Evolutionary conservation across 805 yeast genomes (phyloP).

Genomic region (Lachancea nothofagi): DNA sequence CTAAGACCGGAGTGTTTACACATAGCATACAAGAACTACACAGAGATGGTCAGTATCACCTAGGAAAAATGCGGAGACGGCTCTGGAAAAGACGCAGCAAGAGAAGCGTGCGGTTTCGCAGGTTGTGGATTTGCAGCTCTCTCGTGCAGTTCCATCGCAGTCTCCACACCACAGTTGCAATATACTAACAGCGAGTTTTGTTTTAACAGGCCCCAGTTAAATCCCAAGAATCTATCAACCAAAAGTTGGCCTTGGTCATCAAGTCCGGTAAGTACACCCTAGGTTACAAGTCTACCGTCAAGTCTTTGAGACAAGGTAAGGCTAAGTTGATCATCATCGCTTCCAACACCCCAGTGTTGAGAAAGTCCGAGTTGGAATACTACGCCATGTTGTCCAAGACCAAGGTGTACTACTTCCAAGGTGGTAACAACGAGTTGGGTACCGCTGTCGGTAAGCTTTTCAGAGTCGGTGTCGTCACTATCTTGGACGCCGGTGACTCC

Average conservation of each 20-base stretch:
- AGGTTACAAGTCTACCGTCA: slow-evolving; percentile 98
- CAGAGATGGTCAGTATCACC: slow-evolving; percentile 94
- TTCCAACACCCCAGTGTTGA: slow-evolving; percentile 98
- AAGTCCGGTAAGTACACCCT: slow-evolving; percentile 99
- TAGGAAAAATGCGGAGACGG: slow-evolving; percentile 1
- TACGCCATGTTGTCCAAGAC: slow-evolving; percentile 99
- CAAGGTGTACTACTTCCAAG: slow-evolving; percentile 95
- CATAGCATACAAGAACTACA: slow-evolving; percentile 42
- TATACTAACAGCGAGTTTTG: slow-evolving; percentile 8
- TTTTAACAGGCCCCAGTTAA: slow-evolving; percentile 80
- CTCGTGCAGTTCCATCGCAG: too few species aligned
- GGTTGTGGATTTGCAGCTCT: too few species aligned
- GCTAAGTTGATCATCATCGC: slow-evolving; percentile 97
- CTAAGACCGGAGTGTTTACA: slow-evolving; percentile 87
- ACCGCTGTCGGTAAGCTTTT: slow-evolving; percentile 99
- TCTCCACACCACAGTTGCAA: too few species aligned
- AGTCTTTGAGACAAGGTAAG: slow-evolving; percentile 97
- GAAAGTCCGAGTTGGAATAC: slow-evolving; percentile 99
- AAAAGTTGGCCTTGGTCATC: slow-evolving; percentile 95
- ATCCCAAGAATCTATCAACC: slow-evolving; percentile 89
- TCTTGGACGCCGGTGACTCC: slow-evolving; percentile 99
- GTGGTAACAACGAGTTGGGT: slow-evolving; percentile 99
- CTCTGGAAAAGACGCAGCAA: not conserved
- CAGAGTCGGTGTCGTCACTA: slow-evolving; percentile 97
- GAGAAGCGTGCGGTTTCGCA: too few species aligned